Conservation (phyloP, 2,329 filamentous ascomycete genomes). For the Dothideomycetidae sp. region DNA sequence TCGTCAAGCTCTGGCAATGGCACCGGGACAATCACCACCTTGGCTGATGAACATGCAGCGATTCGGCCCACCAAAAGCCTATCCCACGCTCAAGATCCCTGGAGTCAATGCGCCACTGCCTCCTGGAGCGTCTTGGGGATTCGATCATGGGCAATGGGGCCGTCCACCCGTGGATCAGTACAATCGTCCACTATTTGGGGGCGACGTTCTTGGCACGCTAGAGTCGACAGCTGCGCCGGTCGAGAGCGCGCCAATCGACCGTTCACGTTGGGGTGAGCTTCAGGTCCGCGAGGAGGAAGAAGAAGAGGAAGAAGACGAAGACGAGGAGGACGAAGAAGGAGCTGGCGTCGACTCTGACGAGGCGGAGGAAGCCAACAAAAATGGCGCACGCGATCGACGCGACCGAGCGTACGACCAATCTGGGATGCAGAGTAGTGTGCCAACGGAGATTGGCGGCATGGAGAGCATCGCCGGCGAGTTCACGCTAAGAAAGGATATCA, state of each 20-base stretch:
- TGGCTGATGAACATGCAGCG: conserved; percentile 97
- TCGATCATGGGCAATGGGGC: conserved; percentile 86
- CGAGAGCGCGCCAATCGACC: conserved; percentile 65
- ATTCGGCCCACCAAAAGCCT: conserved; percentile 83
- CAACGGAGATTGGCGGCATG: conserved; percentile 62
- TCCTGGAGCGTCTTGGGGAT: conserved; percentile 81
- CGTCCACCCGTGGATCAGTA: conserved; percentile 92
- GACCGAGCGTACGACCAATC: conserved; percentile 41
- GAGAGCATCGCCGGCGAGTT: conserved; percentile 76
- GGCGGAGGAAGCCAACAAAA: conserved; percentile 46
- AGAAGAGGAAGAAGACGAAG: conserved; percentile 45
- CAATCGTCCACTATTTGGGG: conserved; percentile 80
- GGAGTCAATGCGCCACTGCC: conserved; percentile 89
- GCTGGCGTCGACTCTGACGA: conserved; percentile 61
- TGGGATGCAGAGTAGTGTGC: conserved; percentile 65
- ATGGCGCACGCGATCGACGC: conserved; percentile 55
- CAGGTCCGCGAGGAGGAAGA: conserved; percentile 66
- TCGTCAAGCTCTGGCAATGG: conserved; percentile 86
- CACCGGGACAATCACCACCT: conserved; percentile 79
- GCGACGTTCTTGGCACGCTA: conserved; percentile 80
- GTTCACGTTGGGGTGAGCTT: conserved; percentile 80
- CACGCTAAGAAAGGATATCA: conserved; percentile 64
- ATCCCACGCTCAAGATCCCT: conserved; percentile 87
- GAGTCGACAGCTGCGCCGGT: conserved; percentile 44
- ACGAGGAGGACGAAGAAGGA: conserved; percentile 46